Evolutionary conservation across 495 filamentous ascomycete genomes (phyloP).

Genomic region (Aspergillus diversus): DNA sequence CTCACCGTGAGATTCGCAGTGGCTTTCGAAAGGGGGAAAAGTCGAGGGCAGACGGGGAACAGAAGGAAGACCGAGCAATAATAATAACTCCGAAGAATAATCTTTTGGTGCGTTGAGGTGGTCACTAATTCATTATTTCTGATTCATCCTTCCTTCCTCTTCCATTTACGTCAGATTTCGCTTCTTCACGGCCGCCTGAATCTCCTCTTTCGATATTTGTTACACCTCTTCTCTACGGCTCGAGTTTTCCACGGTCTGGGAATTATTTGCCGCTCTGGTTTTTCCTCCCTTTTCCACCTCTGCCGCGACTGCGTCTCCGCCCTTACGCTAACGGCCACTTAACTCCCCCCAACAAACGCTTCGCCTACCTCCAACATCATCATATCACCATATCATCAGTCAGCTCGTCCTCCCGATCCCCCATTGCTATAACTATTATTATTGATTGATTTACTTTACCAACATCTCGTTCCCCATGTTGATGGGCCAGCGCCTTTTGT

Average conservation of each 20-base stretch:
- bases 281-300: slow-evolving; percentile 25
- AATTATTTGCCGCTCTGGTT: slow-evolving; percentile 17
- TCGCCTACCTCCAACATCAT: slow-evolving; percentile 12
- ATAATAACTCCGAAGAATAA: neutral
- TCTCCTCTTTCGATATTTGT: neutral
- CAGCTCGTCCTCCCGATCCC: neutral
- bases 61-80: neutral
- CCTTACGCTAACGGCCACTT: slow-evolving; percentile 13
- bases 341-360: slow-evolving; percentile 21
- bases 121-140: neutral
- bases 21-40: neutral
- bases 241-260: slow-evolving; percentile 6
- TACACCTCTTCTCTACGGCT: slow-evolving; percentile 3
- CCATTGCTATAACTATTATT: slow-evolving; percentile 8
- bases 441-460: neutral
- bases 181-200: neutral
- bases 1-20: slow-evolving; percentile 12
- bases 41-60: neutral
- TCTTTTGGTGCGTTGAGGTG: neutral
- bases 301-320: slow-evolving; percentile 24
- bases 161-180: neutral
- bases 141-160: neutral
- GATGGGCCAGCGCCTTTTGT: slow-evolving; percentile 17
- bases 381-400: neutral
- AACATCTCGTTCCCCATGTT: neutral